phyloP scores from a whole-genome alignment of 768 basidiomycete genomes.

The Xerocomus potaroensis region DNA sequence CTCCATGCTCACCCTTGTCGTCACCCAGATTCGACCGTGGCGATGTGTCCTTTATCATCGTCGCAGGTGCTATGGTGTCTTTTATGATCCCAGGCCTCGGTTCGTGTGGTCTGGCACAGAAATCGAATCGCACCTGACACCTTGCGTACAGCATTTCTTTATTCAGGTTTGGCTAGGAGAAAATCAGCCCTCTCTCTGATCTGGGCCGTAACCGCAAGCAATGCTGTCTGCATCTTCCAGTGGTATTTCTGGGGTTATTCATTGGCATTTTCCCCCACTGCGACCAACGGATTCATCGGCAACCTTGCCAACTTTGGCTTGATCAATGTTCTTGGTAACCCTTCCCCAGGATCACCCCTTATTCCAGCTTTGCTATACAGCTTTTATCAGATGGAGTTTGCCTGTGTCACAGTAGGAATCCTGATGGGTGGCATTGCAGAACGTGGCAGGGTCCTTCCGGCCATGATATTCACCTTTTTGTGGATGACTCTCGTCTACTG shows the following conservation, averaged over 20 bases:
- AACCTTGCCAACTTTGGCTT: conserved; percentile 79
- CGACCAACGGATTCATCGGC: conserved; percentile 73
- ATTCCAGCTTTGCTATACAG: conserved; percentile 81
- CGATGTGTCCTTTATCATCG: conserved; percentile 66
- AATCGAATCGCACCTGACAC: background rate
- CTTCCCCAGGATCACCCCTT: conserved; percentile 75
- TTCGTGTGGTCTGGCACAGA: conserved; percentile 22
- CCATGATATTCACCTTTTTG: conserved; percentile 74
- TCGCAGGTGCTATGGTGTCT: conserved; percentile 65
- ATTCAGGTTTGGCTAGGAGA: conserved; percentile 66
- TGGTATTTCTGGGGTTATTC: conserved; percentile 86
- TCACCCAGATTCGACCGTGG: conserved; percentile 59
- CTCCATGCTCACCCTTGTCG: conserved; percentile 5
- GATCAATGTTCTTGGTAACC: conserved; percentile 61
- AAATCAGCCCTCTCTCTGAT: conserved; percentile 71
- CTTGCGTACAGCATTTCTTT: conserved; percentile 55
- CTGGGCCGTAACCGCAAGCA: conserved; percentile 69
- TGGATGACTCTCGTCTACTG: conserved; percentile 90
- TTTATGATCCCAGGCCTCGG: conserved; percentile 79
- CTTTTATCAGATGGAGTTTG: conserved; percentile 87
- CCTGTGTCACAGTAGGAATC: conserved; percentile 74
- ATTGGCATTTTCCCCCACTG: conserved; percentile 75
- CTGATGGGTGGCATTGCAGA: conserved; percentile 81
- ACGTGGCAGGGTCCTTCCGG: conserved; percentile 77
- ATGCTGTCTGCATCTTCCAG: conserved; percentile 73